Evolutionary conservation across 139 green algal species (phyloP), one percentile per base, ranked within the genome.

Genomic region (Coccomyxa sp.): DNA sequence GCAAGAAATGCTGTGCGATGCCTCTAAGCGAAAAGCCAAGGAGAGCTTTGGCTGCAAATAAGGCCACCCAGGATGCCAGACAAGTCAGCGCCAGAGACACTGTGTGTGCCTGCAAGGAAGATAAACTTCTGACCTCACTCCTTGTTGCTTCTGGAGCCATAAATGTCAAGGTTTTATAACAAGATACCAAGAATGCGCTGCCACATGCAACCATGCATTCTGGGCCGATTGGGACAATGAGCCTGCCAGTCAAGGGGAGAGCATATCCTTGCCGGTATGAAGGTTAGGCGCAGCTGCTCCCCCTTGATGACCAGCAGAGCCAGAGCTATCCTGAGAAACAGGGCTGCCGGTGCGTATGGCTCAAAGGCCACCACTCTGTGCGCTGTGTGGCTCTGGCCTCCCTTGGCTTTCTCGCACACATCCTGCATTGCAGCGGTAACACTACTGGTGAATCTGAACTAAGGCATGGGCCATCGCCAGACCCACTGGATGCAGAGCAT

Each of bases 321-420:
- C 27, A 78, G 8, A 18, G 78, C 33, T 55, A 94, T 90, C 7
- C 93, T 85, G 37, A 95, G 73, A 55, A 87, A 82, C 24, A 97
- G 81, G 5, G 91, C 89, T 18, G 88, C 89, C 33, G 88, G 79
- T 0, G 88, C 92, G 75, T 94, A 84, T 29, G 92, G 91, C 74
- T 94, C 89, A 50, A 97, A 94, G 0, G 83, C 86, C 36, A 89
- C 64, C 39, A 86, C 74, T 39, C 91, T 76, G 74, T 93, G 90
- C 6, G 87, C 78, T 55, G 83, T 90, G 84, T 95, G 89, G 50
- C 76, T 88, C 82, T 94, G 88, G 4, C 78, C 79, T 40, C 38
- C 50, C 14, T 84, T 39, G 8, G 89, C 83, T 73, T 91, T 88
- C 34, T 91, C 84, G 77, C 86, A 91, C 33, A 97, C 78, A 77